Conservation (phyloP, 2,329 filamentous ascomycete species). For the Neonectria punicea region DNA sequence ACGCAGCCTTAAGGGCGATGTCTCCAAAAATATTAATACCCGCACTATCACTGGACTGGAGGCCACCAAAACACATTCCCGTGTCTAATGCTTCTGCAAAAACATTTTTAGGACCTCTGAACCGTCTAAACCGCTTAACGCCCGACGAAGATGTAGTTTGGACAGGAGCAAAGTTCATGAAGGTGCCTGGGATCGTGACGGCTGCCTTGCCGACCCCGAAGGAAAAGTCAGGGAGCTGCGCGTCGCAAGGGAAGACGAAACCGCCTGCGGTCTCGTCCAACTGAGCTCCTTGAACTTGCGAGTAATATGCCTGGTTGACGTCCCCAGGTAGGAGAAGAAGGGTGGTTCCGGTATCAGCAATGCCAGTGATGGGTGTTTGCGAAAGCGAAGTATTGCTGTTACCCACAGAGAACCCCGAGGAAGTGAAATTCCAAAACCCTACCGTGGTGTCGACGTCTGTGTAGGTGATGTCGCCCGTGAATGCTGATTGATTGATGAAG, state of each 20-base stretch:
- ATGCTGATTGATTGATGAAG: constrained; percentile 71
- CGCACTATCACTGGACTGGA: constrained; percentile 64
- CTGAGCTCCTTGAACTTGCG: constrained; percentile 55
- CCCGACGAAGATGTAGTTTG: not conserved
- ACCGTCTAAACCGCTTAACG: constrained; percentile 8
- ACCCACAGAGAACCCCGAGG: constrained; percentile 36
- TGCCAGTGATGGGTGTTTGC: constrained; percentile 51
- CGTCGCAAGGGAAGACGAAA: constrained; percentile 59
- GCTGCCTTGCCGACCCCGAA: constrained; percentile 68
- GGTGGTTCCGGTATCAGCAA: constrained; percentile 71
- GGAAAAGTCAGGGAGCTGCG: constrained; percentile 59
- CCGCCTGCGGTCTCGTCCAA: constrained; percentile 54
- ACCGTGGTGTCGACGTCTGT: constrained; percentile 67
- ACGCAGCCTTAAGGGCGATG: constrained; percentile 70
- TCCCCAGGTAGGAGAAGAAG: constrained; percentile 68
- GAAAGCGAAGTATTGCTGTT: constrained; percentile 43
- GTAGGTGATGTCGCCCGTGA: constrained; percentile 70
- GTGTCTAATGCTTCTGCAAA: not conserved
- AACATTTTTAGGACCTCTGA: not conserved
- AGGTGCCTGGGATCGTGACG: constrained; percentile 65
- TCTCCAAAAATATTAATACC: constrained; percentile 70
- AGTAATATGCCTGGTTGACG: constrained; percentile 62
- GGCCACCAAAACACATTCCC: constrained; percentile 69
- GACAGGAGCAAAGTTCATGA: constrained; percentile 62
- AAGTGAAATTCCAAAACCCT: constrained; percentile 72